These are phyloP conservation scores for Orobanche coerulescens DNA, from an alignment of 257 asterid species.

Conservation along the genomic window DNA sequence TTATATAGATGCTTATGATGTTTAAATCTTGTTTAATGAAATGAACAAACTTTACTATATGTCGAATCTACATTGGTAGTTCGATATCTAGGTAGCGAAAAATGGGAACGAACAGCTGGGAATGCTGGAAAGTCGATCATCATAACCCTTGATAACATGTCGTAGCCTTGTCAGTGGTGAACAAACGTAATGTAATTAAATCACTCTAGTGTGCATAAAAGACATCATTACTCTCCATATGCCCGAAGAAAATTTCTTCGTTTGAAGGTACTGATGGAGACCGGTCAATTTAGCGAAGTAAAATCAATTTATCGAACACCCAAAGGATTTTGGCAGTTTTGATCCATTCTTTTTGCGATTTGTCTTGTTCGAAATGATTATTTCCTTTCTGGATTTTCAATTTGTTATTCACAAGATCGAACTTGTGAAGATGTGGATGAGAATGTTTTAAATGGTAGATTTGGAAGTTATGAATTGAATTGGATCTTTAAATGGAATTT, in stretches of 20 bases:
- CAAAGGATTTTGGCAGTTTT: conserved; percentile 5
- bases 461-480: not conserved
- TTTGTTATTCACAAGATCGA: not conserved
- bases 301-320: not conserved
- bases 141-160: not conserved
- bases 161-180: not conserved
- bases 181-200: not conserved
- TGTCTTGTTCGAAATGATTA: conserved; percentile 14
- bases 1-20: conserved; percentile 5
- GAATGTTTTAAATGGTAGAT: not conserved
- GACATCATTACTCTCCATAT: not conserved
- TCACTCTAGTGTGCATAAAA: not conserved
- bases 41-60: too few species aligned
- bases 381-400: not conserved
- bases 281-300: not conserved
- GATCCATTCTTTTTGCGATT: not conserved
- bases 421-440: conserved; percentile 1
- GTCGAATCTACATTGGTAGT: too few species aligned
- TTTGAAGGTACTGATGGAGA: not conserved
- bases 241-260: not conserved
- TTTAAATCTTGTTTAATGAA: not conserved
- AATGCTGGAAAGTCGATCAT: too few species aligned
- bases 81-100: too few species aligned
- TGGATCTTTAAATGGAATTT: not conserved
- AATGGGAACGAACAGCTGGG: too few species aligned